Percentiles rank a stretch among this genome's conserved stretches.
Evolutionary conservation across 306 rosid species (phyloP).

Genomic region (Cicer bijugum): DNA sequence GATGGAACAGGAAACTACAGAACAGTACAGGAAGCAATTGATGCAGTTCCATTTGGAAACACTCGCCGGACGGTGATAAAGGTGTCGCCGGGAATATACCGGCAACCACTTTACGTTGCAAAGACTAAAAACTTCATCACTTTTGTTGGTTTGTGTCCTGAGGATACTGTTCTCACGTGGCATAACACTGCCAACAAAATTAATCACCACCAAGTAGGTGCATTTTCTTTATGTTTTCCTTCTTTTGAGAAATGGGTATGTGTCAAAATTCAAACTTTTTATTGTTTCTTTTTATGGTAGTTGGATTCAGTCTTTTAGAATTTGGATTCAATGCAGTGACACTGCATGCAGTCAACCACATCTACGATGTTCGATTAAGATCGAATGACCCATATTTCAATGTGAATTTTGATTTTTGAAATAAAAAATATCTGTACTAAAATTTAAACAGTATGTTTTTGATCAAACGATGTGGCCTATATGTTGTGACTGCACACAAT

Average conservation of each 20-base stretch:
- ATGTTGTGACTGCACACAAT: no score
- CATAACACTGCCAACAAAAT: slow-evolving; percentile 80
- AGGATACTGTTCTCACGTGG: slow-evolving; percentile 79
- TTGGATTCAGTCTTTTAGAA: no score
- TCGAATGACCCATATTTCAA: no score
- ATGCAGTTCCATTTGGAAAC: slow-evolving; percentile 79
- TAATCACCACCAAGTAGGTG: slow-evolving; percentile 67
- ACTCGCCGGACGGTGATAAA: slow-evolving; percentile 70
- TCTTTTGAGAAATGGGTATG: slow-evolving; percentile 37
- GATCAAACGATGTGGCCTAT: no score
- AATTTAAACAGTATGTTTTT: no score
- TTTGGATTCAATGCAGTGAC: no score
- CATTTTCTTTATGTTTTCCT: neutral
- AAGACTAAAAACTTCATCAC: slow-evolving; percentile 89
- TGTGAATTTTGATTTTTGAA: no score
- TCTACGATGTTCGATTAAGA: no score
- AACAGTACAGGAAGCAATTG: slow-evolving; percentile 86
- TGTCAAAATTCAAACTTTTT: neutral
- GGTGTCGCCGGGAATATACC: slow-evolving; percentile 75
- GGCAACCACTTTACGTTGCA: slow-evolving; percentile 78
- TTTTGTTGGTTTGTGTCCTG: slow-evolving; percentile 62
- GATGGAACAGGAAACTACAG: slow-evolving; percentile 70
- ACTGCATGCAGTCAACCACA: no score
- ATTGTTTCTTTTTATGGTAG: neutral
- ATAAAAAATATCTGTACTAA: no score